Evolutionary conservation across 768 basidiomycete species (phyloP).

Genomic region (Boletus sensibilis): DNA sequence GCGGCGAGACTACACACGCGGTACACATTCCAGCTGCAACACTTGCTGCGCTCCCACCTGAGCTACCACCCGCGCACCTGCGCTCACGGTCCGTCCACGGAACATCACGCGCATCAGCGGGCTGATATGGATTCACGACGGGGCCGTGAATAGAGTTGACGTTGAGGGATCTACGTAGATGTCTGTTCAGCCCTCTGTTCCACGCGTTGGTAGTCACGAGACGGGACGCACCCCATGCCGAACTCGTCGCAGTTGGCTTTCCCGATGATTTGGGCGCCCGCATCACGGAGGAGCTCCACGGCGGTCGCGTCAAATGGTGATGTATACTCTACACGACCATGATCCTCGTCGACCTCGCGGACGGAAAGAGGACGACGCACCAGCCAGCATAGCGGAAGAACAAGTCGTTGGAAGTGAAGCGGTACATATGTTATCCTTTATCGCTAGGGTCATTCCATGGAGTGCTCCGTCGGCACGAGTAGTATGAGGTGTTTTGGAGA

Average conservation of each 20-base stretch:
- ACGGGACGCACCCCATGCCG: slow-evolving; percentile 82
- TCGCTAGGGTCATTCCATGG: slow-evolving; percentile 51
- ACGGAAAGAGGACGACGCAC: slow-evolving; percentile 36
- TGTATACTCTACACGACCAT: slow-evolving; percentile 52
- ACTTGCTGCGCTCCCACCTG: slow-evolving; percentile 93
- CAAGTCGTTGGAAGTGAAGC: slow-evolving; percentile 65
- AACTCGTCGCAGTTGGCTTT: slow-evolving; percentile 98
- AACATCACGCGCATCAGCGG: slow-evolving; percentile 11
- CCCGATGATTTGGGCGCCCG: slow-evolving; percentile 73
- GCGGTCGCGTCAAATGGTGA: slow-evolving; percentile 90
- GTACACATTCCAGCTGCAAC: slow-evolving; percentile 83
- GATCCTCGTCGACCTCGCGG: background rate
- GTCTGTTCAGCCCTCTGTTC: background rate
- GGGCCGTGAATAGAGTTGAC: slow-evolving; percentile 70
- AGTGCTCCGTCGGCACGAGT: slow-evolving; percentile 29
- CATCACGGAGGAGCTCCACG: slow-evolving; percentile 54
- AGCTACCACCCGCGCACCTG: slow-evolving; percentile 87
- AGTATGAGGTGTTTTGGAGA: slow-evolving; percentile 5
- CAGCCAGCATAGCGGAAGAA: slow-evolving; percentile 70
- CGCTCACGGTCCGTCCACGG: slow-evolving; percentile 35
- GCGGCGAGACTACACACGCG: slow-evolving; percentile 55
- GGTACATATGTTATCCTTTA: slow-evolving; percentile 91
- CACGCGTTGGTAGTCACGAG: background rate
- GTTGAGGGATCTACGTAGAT: slow-evolving; percentile 64
- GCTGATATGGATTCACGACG: slow-evolving; percentile 70